Conservation (phyloP, 345 rosid genomes). For the Hibiscus tridactylites region DNA sequence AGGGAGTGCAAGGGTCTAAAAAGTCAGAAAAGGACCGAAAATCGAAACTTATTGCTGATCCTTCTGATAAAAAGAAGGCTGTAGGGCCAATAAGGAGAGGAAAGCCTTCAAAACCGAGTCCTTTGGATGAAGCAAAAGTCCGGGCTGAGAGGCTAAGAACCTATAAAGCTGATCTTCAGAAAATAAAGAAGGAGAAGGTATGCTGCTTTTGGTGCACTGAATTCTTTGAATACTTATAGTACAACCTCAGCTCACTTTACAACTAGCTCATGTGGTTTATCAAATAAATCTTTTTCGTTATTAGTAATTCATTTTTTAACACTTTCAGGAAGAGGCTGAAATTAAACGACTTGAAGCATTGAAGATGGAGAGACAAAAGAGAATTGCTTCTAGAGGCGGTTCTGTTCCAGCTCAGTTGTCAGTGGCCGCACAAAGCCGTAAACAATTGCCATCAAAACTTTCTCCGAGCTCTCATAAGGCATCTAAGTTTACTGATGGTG, state of each 20-base stretch:
- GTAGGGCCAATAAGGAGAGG: slow-evolving; percentile 74
- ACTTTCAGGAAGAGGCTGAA: slow-evolving; percentile 68
- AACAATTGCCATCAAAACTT: slow-evolving; percentile 46
- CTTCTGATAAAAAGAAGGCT: slow-evolving; percentile 53
- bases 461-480: slow-evolving; percentile 55
- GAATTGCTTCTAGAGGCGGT: slow-evolving; percentile 71
- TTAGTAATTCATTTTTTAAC: neutral
- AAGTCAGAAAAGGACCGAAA: slow-evolving; percentile 54
- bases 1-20: slow-evolving; percentile 37
- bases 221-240: neutral
- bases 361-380: slow-evolving; percentile 75
- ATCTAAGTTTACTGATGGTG: slow-evolving; percentile 79
- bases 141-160: slow-evolving; percentile 90
- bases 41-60: slow-evolving; percentile 36
- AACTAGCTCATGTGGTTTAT: slow-evolving; percentile 1
- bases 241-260: neutral
- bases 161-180: slow-evolving; percentile 91
- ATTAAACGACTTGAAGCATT: slow-evolving; percentile 66
- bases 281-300: neutral
- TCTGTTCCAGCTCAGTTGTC: slow-evolving; percentile 37
- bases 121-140: slow-evolving; percentile 84
- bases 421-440: slow-evolving; percentile 38
- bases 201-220: neutral
- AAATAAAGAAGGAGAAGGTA: slow-evolving; percentile 93
- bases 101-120: slow-evolving; percentile 71